A percentile compares a stretch with the other conserved stretches of the same genome.
Conservation (phyloP, 1,139 yeast genomes). For the Yamadazyma mexicana region DNA sequence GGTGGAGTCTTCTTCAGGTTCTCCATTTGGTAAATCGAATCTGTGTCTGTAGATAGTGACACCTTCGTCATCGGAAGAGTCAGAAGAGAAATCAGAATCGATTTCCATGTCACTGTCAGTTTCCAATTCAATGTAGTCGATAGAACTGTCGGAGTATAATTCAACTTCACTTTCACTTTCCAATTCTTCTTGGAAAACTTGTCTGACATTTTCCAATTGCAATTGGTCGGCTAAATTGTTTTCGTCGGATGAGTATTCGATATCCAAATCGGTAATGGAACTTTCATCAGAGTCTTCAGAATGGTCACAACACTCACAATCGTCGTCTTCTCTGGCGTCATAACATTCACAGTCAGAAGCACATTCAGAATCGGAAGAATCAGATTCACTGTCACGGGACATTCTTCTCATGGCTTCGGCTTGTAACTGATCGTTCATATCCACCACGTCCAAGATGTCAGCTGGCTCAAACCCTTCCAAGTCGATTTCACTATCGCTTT, state of each 20-base stretch:
- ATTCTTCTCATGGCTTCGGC: slow-evolving; percentile 27
- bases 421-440: slow-evolving; percentile 37
- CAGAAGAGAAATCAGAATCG: slow-evolving; percentile 23
- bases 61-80: slow-evolving; percentile 40
- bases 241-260: slow-evolving; percentile 34
- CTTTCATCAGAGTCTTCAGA: slow-evolving; percentile 20
- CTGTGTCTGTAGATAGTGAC: slow-evolving; percentile 44
- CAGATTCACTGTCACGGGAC: slow-evolving; percentile 7
- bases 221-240: slow-evolving; percentile 35
- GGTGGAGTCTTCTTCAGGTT: slow-evolving; percentile 36
- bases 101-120: slow-evolving; percentile 23
- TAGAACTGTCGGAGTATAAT: slow-evolving; percentile 23
- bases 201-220: slow-evolving; percentile 41
- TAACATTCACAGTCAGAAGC: slow-evolving; percentile 14
- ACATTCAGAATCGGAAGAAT: slow-evolving; percentile 13
- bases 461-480: slow-evolving; percentile 23
- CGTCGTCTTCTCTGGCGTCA: slow-evolving; percentile 12
- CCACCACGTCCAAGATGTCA: slow-evolving; percentile 34
- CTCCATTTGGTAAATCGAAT: slow-evolving; percentile 40
- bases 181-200: slow-evolving; percentile 37
- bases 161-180: slow-evolving; percentile 33
- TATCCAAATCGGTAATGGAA: slow-evolving; percentile 26
- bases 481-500: slow-evolving; percentile 2
- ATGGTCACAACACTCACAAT: slow-evolving; percentile 15
- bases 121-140: slow-evolving; percentile 35